Conservation (phyloP, 139 green algal species). For the Raphidocelis subcapitata region DNA sequence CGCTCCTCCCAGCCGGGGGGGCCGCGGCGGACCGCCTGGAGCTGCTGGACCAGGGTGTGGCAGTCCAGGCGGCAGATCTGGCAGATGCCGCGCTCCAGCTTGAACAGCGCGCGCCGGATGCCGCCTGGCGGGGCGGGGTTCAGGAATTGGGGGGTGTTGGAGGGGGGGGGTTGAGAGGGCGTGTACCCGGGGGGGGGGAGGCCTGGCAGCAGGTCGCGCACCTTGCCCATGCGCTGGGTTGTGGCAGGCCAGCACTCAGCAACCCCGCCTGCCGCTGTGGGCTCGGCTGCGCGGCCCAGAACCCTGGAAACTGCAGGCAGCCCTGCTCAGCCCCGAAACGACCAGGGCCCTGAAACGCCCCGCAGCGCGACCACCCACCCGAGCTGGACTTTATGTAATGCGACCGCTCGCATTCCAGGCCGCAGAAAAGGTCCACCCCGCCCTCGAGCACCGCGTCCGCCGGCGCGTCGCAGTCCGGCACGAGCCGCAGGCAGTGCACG, state of each 20-base stretch:
- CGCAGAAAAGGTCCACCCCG: constrained; percentile 63
- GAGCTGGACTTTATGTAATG: constrained; percentile 55
- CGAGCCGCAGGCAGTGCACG: constrained; percentile 53
- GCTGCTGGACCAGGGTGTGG: constrained; percentile 56
- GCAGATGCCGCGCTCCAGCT: constrained; percentile 75
- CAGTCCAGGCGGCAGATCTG: constrained; percentile 69
- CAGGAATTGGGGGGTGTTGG: too few relatives aligned
- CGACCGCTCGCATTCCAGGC: constrained; percentile 59
- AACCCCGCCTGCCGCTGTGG: too few relatives aligned
- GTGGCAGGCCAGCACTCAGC: too few relatives aligned
- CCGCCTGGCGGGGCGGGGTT: constrained; percentile 20
- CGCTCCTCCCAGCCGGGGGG: constrained; percentile 23
- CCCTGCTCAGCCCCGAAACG: too few relatives aligned
- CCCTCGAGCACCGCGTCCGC: constrained; percentile 42
- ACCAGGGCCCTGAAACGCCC: too few relatives aligned
- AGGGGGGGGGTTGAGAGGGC: too few relatives aligned
- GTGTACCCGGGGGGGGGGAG: too few relatives aligned
- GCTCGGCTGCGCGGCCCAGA: too few relatives aligned
- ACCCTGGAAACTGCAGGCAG: too few relatives aligned
- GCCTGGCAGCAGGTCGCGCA: too few relatives aligned
- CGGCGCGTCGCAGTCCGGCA: constrained; percentile 24
- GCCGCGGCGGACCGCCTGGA: constrained; percentile 64
- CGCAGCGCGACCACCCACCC: constrained; percentile 1
- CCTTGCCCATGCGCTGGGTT: too few relatives aligned
- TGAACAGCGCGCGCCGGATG: constrained; percentile 64